Evolutionary conservation across 371 early-diverging fungal species (phyloP), one percentile per base, ranked within the genome.

Genomic region (Saksenaea oblongispora): DNA sequence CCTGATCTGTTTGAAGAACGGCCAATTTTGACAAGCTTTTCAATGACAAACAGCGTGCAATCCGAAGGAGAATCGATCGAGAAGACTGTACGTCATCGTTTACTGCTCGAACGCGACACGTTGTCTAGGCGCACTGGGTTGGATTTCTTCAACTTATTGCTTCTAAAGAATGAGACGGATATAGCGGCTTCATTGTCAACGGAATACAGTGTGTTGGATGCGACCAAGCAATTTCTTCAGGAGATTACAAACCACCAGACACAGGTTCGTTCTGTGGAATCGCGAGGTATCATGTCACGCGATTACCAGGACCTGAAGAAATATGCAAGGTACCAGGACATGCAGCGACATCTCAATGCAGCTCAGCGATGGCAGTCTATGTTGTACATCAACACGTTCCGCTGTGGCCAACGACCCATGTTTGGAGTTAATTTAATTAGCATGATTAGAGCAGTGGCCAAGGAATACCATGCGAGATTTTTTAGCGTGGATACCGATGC

Each of bases 1-100:
- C 98, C 98, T 0, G 95, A 94, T 73, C 77, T 98, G 54, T 95
- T 98, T 70, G 93, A 95, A 64, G 93, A 93, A n/a, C 83, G 93
- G 24, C 94, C 94, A 1, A 88, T 95, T 36, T 75, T 85, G 56
- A 91, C 93, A 0, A 87, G 91, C 26, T 93, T 93, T 75, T 87
- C 86, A 5, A 87, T 92, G 85, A 64, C 74, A 0, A 82, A 82
- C 26, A 72, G 81, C 0, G 74, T 81, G 0, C 72, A 79, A n/a
- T 75, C 74, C 0, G 35, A 59, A 0, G 88, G 83, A 15, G 69
- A 78, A 31, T 56, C 42, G 9, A 64, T 74, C 0, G 89, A 89
- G 60, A 54, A 70, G 8, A 54, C 77, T 18, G 69, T 87, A 1
- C 84, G 89, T n/a, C 74, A 75, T 3, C 69, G 67, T 59, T 66